Conservation (phyloP, 2,329 filamentous ascomycete genomes). For the Epichloe gansuensis region DNA sequence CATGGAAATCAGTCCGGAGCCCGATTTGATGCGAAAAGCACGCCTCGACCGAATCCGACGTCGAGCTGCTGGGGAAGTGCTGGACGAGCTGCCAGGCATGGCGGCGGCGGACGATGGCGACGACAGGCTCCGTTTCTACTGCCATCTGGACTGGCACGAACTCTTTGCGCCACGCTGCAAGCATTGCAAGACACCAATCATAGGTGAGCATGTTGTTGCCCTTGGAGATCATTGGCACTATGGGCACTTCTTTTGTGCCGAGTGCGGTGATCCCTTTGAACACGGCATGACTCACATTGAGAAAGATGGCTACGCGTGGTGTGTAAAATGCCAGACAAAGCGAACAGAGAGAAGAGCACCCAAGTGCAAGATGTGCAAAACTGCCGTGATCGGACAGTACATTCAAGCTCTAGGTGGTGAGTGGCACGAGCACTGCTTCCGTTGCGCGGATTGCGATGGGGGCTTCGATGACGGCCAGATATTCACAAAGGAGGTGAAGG, state of each 20-base stretch:
- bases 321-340: constrained; percentile 82
- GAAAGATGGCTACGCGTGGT: constrained; percentile 97
- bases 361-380: constrained; percentile 77
- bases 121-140: constrained; percentile 73
- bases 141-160: constrained; percentile 98
- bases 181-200: constrained; percentile 90
- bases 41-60: constrained; percentile 62
- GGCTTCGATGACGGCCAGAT: constrained; percentile 54
- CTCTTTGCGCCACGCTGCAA: constrained; percentile 86
- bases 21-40: constrained; percentile 55
- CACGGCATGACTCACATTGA: constrained; percentile 64
- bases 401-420: constrained; percentile 80
- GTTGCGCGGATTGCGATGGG: constrained; percentile 52
- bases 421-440: constrained; percentile 91
- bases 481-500: constrained; percentile 42
- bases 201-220: constrained; percentile 87
- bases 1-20: constrained; percentile 92
- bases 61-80: constrained; percentile 43
- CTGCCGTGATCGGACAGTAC: constrained; percentile 79
- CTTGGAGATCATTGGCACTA: constrained; percentile 94
- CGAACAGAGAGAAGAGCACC: constrained; percentile 78
- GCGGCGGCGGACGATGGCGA: constrained; percentile 63
- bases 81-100: constrained; percentile 50
- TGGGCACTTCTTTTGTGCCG: constrained; percentile 97
- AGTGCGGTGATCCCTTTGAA: constrained; percentile 93